Percentiles rank a stretch among this genome's conserved stretches.
Conservation (phyloP, 768 basidiomycete species). For the Solioccasus polychromus region DNA sequence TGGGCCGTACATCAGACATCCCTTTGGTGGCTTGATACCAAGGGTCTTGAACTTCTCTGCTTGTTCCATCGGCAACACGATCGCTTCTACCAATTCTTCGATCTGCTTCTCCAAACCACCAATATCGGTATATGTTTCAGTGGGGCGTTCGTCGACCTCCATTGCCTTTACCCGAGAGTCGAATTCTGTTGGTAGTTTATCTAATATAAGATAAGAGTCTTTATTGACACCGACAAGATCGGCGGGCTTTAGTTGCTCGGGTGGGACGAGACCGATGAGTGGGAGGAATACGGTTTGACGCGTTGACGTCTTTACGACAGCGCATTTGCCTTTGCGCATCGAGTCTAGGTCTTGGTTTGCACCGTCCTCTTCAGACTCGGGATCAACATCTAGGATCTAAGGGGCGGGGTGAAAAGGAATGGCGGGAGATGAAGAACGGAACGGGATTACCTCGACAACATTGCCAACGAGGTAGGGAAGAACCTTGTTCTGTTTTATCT, state of each 20-base stretch:
- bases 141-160: slow-evolving; percentile 98
- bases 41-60: slow-evolving; percentile 97
- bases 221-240: slow-evolving; percentile 99
- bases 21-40: slow-evolving; percentile 98
- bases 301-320: slow-evolving; percentile 98
- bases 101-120: slow-evolving; percentile 99
- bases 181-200: slow-evolving; percentile 94
- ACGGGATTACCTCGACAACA: slow-evolving; percentile 77
- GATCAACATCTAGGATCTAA: slow-evolving; percentile 92
- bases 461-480: slow-evolving; percentile 97
- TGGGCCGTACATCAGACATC: slow-evolving; percentile 97
- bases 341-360: slow-evolving; percentile 94
- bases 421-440: background rate
- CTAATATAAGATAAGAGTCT: slow-evolving; percentile 95
- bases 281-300: slow-evolving; percentile 99
- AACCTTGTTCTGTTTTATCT: slow-evolving; percentile 99
- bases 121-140: slow-evolving; percentile 95
- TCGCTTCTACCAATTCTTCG: slow-evolving; percentile 96
- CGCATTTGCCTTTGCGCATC: slow-evolving; percentile 97
- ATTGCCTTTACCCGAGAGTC: slow-evolving; percentile 99
- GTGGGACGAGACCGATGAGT: slow-evolving; percentile 93
- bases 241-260: slow-evolving; percentile 83
- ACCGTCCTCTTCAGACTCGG: slow-evolving; percentile 90
- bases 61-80: slow-evolving; percentile 98
- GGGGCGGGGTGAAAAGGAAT: slow-evolving; percentile 6